Evolutionary conservation across 176 grass and related monocot genomes (phyloP), one percentile per base, ranked within the genome.

Genomic region (Thinopyrum elongatum): DNA sequence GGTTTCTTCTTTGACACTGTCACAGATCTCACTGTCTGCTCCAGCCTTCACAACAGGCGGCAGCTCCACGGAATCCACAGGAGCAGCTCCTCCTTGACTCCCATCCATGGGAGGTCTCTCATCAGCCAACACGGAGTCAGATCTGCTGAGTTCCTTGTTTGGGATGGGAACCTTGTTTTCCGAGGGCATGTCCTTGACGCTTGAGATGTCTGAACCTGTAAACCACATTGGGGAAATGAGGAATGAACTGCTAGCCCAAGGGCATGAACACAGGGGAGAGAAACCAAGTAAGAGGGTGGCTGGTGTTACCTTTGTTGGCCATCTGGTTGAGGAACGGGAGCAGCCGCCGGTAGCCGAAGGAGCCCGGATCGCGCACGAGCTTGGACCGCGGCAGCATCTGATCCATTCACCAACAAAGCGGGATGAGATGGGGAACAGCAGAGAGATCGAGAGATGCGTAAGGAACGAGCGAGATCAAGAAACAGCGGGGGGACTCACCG

Each of bases 241-340:
- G 55, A 15, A 21, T 30, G n/a, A 57, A 15, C 7, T 30, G n/a
- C 22, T 10, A 22, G 74, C 2, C 11, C 6, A 44, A 22, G 44
- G 2, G 19, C 25, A 31, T 0, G 44, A 29, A 25, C 10, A 57
- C 1, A 5, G 64, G 66, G 66, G 35, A 16, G 16, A n/a, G 17
- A 12, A 38, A 73, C 70, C 55, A 26, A 11, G 13, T 1, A 29
- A 27, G 7, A 11, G 8, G 14, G 30, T 47, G n/a, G 27, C 36
- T 12, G 59, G 75, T 64, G 34, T 63, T 88, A 91, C 90, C 86
- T 5, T 71, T 68, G 30, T 57, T 88, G 70, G 70, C 39, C 82
- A 91, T 88, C 71, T 85, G 14, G 86, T 80, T 88, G 4, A 91
- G 90, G 77, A 85, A 91, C 2, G 90, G 90, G 17, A 91, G 86